phyloP scores from a whole-genome alignment of 2,329 filamentous ascomycete species.

The Sporothrix protearum region DNA sequence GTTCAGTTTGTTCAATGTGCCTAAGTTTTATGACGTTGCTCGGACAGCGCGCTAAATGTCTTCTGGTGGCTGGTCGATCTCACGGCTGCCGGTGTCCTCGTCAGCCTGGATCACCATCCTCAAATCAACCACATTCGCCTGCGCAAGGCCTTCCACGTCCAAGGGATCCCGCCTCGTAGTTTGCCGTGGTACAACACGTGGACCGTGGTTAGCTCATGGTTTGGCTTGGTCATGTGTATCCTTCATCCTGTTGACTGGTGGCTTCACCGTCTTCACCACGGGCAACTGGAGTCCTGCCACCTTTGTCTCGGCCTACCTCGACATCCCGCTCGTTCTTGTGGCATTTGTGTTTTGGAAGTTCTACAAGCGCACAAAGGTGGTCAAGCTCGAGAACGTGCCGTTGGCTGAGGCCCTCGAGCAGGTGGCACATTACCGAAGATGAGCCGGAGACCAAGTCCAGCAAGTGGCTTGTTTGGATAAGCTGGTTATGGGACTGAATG shows the following conservation, averaged over 20 bases:
- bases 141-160: constrained; percentile 44
- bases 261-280: constrained; percentile 63
- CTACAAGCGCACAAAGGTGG: constrained; percentile 20
- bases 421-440: constrained; percentile 35
- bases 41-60: constrained; percentile 53
- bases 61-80: constrained; percentile 74
- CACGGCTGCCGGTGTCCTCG: constrained; percentile 64
- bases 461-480: constrained; percentile 9
- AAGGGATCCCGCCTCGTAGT: constrained; percentile 47
- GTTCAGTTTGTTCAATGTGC: constrained; percentile 49
- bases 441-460: not conserved
- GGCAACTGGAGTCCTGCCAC: constrained; percentile 52
- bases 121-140: constrained; percentile 62
- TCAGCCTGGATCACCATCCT: constrained; percentile 65
- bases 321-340: constrained; percentile 50
- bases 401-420: constrained; percentile 51
- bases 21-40: constrained; percentile 58
- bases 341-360: constrained; percentile 26
- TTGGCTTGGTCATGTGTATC: constrained; percentile 33
- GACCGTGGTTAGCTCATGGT: constrained; percentile 48
- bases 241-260: constrained; percentile 66
- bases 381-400: constrained; percentile 40
- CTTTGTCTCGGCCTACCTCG: constrained; percentile 62
- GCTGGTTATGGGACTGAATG: constrained; percentile 23
- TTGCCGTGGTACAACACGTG: constrained; percentile 63